Percentiles rank a stretch among this genome's conserved stretches.
These are phyloP conservation scores for Phytophthora uliginosa DNA, from an alignment of 352 stramenopile genomes.

Conservation along the genomic window DNA sequence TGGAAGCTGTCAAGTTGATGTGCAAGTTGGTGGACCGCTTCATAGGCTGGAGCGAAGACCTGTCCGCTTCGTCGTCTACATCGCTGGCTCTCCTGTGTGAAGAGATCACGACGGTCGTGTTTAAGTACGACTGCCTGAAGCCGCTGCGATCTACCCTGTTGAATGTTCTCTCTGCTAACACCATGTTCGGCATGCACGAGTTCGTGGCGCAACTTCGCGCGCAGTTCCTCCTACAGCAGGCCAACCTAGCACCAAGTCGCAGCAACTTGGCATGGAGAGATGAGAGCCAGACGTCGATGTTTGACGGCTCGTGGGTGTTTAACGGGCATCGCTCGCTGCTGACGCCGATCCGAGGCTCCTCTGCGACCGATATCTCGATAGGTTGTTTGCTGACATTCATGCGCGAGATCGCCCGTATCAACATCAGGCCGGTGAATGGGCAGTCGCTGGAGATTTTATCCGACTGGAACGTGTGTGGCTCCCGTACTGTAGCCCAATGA, in stretches of 20 bases:
- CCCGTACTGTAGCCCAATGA: neutral
- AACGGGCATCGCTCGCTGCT: slow-evolving; percentile 32
- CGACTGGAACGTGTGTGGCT: slow-evolving; percentile 27
- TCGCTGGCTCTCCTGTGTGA: slow-evolving; percentile 39
- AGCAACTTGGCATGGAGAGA: slow-evolving; percentile 2
- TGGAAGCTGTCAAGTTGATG: slow-evolving; percentile 39
- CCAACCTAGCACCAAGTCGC: neutral
- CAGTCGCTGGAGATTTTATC: slow-evolving; percentile 34
- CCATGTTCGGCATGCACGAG: slow-evolving; percentile 47
- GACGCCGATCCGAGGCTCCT: slow-evolving; percentile 18
- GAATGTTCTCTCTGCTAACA: slow-evolving; percentile 36
- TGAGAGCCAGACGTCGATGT: slow-evolving; percentile 14
- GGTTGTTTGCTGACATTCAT: slow-evolving; percentile 41
- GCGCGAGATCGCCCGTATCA: slow-evolving; percentile 39
- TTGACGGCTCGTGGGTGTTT: slow-evolving; percentile 43
- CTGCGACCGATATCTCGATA: slow-evolving; percentile 26
- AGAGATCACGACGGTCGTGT: slow-evolving; percentile 47
- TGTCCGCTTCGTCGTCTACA: slow-evolving; percentile 12
- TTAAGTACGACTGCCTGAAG: slow-evolving; percentile 45
- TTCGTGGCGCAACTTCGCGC: slow-evolving; percentile 50
- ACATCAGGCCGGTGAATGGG: slow-evolving; percentile 30
- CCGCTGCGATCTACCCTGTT: slow-evolving; percentile 37
- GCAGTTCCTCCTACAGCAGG: slow-evolving; percentile 37
- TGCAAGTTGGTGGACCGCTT: slow-evolving; percentile 41
- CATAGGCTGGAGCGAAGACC: slow-evolving; percentile 13